A percentile compares a stretch with the other conserved stretches of the same genome.
Conservation (phyloP, 2,329 filamentous ascomycete genomes). For the Apiospora marii region DNA sequence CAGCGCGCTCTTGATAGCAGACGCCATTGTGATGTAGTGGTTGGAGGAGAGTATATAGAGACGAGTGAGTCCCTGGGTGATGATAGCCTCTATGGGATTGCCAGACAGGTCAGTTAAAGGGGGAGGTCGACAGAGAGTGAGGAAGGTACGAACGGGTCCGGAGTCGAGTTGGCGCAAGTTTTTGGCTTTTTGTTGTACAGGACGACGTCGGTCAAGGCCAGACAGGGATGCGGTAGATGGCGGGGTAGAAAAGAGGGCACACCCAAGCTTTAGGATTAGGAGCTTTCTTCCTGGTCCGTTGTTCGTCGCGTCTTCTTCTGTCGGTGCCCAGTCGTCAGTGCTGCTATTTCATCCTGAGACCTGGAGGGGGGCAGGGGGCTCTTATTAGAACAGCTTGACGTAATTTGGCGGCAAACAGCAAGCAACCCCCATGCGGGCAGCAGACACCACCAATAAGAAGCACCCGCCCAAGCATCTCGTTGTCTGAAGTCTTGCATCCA, state of each 20-base stretch:
- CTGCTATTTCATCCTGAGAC: constrained; percentile 7
- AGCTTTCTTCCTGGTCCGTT: not conserved
- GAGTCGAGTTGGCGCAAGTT: constrained; percentile 2
- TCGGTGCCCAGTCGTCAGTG: not conserved
- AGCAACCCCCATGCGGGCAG: constrained; percentile 12
- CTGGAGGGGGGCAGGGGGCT: not conserved
- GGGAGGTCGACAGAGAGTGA: not conserved
- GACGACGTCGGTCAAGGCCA: constrained; percentile 22
- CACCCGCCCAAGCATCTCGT: not conserved
- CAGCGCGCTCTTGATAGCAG: constrained; percentile 75
- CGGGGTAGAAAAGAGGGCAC: constrained; percentile 24
- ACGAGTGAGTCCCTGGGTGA: not conserved
- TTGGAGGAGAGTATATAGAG: constrained; percentile 14
- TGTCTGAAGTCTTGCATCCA: not conserved
- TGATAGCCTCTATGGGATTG: not conserved
- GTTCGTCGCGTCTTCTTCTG: constrained; percentile 2
- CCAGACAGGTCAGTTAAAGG: no score
- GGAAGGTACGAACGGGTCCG: constrained; percentile 11
- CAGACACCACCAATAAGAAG: constrained; percentile 5
- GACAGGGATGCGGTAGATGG: constrained; percentile 12
- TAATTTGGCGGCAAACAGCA: constrained; percentile 20
- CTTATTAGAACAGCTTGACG: constrained; percentile 22
- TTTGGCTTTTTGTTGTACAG: constrained; percentile 21
- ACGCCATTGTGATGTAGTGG: constrained; percentile 65
- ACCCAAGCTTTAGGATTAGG: constrained; percentile 19